A percentile compares a stretch with the other conserved stretches of the same genome.
Conservation (phyloP, 352 stramenopile genomes). For the Phytophthora kernoviae region DNA sequence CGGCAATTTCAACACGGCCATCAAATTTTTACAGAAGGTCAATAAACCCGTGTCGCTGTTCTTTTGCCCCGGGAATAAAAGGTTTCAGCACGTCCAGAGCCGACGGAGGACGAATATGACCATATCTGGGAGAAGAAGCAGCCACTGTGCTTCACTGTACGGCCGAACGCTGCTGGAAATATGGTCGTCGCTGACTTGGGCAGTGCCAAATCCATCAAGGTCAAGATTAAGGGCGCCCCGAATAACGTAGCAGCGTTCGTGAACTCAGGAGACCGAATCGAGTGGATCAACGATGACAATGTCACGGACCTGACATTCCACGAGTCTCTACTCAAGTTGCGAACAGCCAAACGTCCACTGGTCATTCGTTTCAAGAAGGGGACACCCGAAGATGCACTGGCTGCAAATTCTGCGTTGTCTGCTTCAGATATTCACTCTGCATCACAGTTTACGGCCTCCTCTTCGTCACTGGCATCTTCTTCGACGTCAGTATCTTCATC, state of each 20-base stretch:
- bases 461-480: conserved; percentile 30
- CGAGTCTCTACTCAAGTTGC: conserved; percentile 82
- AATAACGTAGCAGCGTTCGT: conserved; percentile 62
- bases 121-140: conserved; percentile 92
- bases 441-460: conserved; percentile 29
- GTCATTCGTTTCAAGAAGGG: conserved; percentile 87
- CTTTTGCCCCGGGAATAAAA: conserved; percentile 86
- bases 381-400: conserved; percentile 46
- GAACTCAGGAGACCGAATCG: conserved; percentile 66
- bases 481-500: conserved; percentile 33
- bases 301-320: conserved; percentile 80
- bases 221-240: conserved; percentile 70
- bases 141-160: conserved; percentile 81
- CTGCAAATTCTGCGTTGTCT: conserved; percentile 21
- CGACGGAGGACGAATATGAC: conserved; percentile 78
- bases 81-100: conserved; percentile 68
- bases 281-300: conserved; percentile 87
- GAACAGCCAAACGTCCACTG: conserved; percentile 80
- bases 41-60: conserved; percentile 84
- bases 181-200: conserved; percentile 86
- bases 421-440: conserved; percentile 24
- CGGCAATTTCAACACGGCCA: conserved; percentile 89
- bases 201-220: conserved; percentile 86
- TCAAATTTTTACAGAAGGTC: conserved; percentile 90
- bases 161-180: conserved; percentile 57